phyloP scores from a whole-genome alignment of 441 rosid genomes.

The Syzygium syzygioides region DNA sequence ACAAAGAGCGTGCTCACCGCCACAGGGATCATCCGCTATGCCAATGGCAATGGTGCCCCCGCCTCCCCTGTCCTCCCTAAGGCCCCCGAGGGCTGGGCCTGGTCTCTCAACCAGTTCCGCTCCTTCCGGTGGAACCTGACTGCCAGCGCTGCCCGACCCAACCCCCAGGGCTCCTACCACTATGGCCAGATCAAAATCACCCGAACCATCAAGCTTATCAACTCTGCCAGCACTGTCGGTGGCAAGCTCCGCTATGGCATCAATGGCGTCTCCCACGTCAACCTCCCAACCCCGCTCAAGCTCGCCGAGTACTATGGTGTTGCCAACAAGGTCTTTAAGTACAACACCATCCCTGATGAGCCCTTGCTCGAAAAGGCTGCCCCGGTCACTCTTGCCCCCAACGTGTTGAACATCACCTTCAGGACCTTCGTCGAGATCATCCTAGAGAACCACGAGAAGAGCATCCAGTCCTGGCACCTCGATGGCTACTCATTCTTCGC shows the following conservation, averaged over 20 bases:
- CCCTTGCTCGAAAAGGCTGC: background rate
- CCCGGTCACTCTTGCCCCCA: background rate
- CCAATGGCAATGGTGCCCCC: background rate
- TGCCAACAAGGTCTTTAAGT: background rate
- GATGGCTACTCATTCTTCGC: constrained; percentile 5
- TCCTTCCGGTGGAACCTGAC: constrained; percentile 9
- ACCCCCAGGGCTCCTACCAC: constrained; percentile 12
- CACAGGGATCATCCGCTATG: background rate
- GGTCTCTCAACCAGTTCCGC: constrained; percentile 9
- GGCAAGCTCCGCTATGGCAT: constrained; percentile 2
- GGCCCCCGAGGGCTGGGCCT: constrained; percentile 10
- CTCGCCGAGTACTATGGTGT: constrained; percentile 1
- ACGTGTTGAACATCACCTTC: constrained; percentile 1
- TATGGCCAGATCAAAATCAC: constrained; percentile 6
- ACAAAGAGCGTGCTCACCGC: background rate
- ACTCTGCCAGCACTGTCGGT: background rate
- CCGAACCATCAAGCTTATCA: constrained; percentile 4
- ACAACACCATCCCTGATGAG: background rate
- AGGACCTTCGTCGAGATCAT: constrained; percentile 8
- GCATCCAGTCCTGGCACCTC: constrained; percentile 3
- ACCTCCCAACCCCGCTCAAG: constrained; percentile 1
- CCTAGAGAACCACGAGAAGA: constrained; percentile 9
- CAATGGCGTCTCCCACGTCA: constrained; percentile 3
- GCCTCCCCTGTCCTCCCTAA: background rate
- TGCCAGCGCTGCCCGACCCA: constrained; percentile 1